A percentile compares a stretch with the other conserved stretches of the same genome.
Conservation (phyloP, 164 flowering plant species). For the Hamamelis virginiana region DNA sequence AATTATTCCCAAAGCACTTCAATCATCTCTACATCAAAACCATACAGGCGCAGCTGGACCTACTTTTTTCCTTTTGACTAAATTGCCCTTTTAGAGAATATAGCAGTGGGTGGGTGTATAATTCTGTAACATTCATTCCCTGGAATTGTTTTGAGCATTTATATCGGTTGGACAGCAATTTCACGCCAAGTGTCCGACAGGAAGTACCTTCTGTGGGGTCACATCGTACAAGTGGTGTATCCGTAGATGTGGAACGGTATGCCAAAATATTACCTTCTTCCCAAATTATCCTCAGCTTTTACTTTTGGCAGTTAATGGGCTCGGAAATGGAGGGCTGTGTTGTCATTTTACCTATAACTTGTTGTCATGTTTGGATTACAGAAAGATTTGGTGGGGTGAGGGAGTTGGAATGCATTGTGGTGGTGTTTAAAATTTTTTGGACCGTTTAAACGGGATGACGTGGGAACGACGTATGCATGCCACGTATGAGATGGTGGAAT, state of each 20-base stretch:
- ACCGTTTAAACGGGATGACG: constrained; percentile 6
- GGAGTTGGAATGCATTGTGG: neutral
- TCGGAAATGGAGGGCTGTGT: neutral
- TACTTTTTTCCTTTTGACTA: neutral
- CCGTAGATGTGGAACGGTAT: neutral
- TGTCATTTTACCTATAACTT: neutral
- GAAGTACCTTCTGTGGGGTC: neutral
- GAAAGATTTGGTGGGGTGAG: neutral
- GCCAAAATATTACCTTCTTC: neutral
- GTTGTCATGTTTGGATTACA: neutral
- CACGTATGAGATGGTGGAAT: constrained; percentile 12
- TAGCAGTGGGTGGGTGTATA: no score
- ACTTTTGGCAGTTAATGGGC: no score
- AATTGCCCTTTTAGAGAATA: no score
- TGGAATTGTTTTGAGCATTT: neutral
- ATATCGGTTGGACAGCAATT: neutral
- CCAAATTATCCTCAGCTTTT: neutral
- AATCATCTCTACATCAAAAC: constrained; percentile 1
- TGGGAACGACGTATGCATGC: constrained; percentile 6
- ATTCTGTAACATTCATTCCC: neutral
- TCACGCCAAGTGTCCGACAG: constrained; percentile 7
- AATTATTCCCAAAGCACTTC: neutral
- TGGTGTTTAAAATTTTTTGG: neutral
- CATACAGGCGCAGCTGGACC: neutral
- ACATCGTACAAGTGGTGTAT: neutral